Percentiles rank a stretch among this genome's conserved stretches.
Conservation (phyloP, 805 yeast species). For the Lipomyces chichibuensis region DNA sequence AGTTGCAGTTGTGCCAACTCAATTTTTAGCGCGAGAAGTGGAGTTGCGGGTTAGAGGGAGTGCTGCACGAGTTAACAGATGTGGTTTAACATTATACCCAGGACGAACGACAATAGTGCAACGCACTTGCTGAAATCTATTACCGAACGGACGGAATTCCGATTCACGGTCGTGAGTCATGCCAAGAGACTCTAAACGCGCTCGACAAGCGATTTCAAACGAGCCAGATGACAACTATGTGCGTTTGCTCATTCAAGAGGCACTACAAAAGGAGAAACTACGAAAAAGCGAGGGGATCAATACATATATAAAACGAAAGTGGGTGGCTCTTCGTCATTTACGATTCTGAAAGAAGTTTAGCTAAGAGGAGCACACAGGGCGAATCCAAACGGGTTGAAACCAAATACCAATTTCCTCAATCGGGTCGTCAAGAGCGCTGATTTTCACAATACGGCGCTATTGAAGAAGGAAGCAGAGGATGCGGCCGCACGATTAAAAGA, state of each 20-base stretch:
- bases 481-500: conserved; percentile 13
- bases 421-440: conserved; percentile 25
- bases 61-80: neutral
- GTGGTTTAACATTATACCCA: neutral
- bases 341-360: neutral
- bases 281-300: neutral
- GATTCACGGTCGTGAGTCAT: neutral
- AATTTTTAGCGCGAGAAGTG: neutral
- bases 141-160: no score
- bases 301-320: conserved; percentile 8
- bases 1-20: neutral
- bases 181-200: neutral
- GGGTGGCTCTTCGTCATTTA: neutral
- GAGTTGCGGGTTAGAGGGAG: neutral
- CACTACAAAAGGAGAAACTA: neutral
- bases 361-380: neutral
- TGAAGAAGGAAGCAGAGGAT: conserved; percentile 20
- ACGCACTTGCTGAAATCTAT: no score
- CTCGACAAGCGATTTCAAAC: neutral
- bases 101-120: no score
- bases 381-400: conserved; percentile 19
- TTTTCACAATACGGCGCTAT: conserved; percentile 26
- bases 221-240: neutral
- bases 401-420: conserved; percentile 25
- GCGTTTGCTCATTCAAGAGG: neutral